These are phyloP conservation scores for Endothia cerciana DNA, from an alignment of 2,329 filamentous ascomycete genomes.

Conservation along the genomic window DNA sequence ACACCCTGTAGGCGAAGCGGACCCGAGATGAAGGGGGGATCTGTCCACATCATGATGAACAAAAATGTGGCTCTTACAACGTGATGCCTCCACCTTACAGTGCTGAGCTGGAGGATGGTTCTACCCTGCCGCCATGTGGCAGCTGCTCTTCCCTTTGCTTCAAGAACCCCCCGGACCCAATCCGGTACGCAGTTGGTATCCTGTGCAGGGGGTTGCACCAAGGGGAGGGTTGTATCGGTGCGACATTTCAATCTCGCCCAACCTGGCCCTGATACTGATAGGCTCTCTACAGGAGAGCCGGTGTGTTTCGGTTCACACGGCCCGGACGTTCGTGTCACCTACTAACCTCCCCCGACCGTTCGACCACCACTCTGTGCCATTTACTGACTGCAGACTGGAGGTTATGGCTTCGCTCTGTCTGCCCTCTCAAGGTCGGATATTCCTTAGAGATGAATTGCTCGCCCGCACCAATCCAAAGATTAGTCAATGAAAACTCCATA, in stretches of 20 bases:
- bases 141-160: not conserved
- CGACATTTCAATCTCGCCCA: constrained; percentile 7
- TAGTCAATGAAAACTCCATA: no score
- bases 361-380: not conserved
- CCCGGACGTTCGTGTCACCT: not conserved
- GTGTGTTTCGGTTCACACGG: not conserved
- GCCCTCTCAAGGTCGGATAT: not conserved
- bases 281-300: not conserved
- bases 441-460: no score
- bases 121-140: not conserved
- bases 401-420: not conserved
- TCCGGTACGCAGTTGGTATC: not conserved
- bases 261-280: not conserved
- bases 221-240: not conserved
- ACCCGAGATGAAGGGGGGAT: no score
- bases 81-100: no score
- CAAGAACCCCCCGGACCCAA: not conserved
- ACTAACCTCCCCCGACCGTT: not conserved
- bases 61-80: not conserved
- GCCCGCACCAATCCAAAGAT: no score
- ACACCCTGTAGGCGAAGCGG: not conserved
- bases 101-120: not conserved
- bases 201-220: not conserved
- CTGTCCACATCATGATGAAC: not conserved
- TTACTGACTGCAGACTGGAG: no score